Evolutionary conservation across 192 early-diverging fungal genomes (phyloP).

Genomic region (Podochytrium sp.): DNA sequence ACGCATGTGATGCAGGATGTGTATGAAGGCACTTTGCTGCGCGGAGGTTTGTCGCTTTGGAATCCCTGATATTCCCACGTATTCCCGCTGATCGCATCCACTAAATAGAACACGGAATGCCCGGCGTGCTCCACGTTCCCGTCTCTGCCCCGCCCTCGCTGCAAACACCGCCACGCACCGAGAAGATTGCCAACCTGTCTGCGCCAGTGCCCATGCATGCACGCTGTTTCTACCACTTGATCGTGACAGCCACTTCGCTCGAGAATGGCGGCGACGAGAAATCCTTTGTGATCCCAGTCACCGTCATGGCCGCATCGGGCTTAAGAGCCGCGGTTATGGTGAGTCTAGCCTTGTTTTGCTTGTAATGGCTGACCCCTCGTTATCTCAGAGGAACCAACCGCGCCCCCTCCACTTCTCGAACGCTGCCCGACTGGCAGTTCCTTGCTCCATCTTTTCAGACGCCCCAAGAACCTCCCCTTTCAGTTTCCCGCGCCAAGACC

Average conservation of each 20-base stretch:
- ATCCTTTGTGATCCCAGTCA: constrained; percentile 1
- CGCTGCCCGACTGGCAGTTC: background rate
- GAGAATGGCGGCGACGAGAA: background rate
- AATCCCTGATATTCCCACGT: no score
- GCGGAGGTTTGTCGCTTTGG: constrained; percentile 12
- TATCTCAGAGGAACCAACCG: constrained; percentile 22
- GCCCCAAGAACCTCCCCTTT: constrained; percentile 10
- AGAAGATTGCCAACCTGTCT: background rate
- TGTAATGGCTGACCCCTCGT: background rate
- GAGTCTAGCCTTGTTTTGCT: background rate
- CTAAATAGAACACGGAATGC: constrained; percentile 19
- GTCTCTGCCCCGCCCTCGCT: constrained; percentile 12
- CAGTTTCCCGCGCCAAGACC: background rate
- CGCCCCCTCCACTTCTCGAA: constrained; percentile 14
- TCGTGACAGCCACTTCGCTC: background rate
- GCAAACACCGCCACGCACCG: background rate
- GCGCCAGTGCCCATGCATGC: constrained; percentile 10
- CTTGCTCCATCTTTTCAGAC: background rate
- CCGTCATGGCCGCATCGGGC: constrained; percentile 21
- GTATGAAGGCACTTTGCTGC: constrained; percentile 13
- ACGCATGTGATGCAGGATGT: background rate
- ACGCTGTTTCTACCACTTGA: background rate
- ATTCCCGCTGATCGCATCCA: background rate
- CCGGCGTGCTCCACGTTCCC: background rate
- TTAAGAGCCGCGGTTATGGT: constrained; percentile 9